Base-by-base conservation (phyloP, 225 moss, liverwort and hornwort species). In the Sphagnum tenellum region DNA sequence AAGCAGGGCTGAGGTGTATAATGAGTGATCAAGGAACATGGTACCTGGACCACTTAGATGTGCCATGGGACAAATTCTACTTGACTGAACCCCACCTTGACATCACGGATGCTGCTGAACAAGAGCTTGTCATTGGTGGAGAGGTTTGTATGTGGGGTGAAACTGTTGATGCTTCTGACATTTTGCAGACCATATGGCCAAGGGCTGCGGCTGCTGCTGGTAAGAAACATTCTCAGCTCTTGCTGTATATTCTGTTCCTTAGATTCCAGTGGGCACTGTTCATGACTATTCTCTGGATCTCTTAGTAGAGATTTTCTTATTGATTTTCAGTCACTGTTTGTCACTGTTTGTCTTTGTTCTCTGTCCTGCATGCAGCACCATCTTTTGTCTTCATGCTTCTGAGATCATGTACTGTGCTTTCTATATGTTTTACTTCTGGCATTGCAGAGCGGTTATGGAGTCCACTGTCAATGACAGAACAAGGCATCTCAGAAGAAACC, bases 71-170 rank as follows among this genome's bases (percentile, higher is more conserved):
- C 61, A 63, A 49, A 49, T 63, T 90, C 60, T 98, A 98, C 62
- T 55, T 89, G 4, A 98, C 89, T 2, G 93, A 93, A 59, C 98
- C 98, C 45, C 55, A 81, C 46, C 13, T 64, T 2, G 55, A 72
- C 61, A 75, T 91, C 3, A 45, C 64, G 8, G 81, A 88, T 5
- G 55, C 63, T 5, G 53, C 65, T 2, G 83, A 87, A 66, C 75
- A 73, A 58, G 56, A 62, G 6, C 86, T 81, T 47, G 72, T 98
- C 9, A 55, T 98, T 29, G 98, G 98, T 64, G 98, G 98, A 46
- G 93, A 98, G 78, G 98, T 93, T 56, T 98, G 98, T 83, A 89
- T 98, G 98, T 98, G 98, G 98, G 93, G 93, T 12, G 98, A 98
- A 75, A 91, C 87, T 5, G 90, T 72, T 47, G 98, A 98, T 73